phyloP scores from a whole-genome alignment of 2,329 filamentous ascomycete species.

The Talaromyces sp. region DNA sequence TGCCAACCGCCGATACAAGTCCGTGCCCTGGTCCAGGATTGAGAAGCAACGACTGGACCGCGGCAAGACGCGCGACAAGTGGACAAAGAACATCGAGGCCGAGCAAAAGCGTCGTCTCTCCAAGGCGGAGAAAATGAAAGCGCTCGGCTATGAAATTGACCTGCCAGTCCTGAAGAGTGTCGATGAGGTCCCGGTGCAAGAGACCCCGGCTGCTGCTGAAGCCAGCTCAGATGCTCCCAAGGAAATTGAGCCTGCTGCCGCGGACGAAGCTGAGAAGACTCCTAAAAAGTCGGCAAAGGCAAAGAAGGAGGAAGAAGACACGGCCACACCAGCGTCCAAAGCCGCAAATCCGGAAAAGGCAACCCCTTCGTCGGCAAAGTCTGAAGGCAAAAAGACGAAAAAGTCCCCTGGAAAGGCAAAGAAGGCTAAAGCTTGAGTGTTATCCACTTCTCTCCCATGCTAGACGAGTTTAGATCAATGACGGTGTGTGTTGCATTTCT shows the following conservation, averaged over 20 bases:
- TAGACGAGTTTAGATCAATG: neutral
- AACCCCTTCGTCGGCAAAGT: neutral
- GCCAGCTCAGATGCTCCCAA: slow-evolving; percentile 12
- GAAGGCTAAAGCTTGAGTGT: slow-evolving; percentile 23
- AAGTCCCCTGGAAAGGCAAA: slow-evolving; percentile 4
- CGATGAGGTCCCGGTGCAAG: slow-evolving; percentile 45
- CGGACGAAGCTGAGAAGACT: slow-evolving; percentile 16
- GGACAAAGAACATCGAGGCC: slow-evolving; percentile 67
- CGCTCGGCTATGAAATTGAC: slow-evolving; percentile 76
- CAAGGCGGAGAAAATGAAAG: slow-evolving; percentile 70
- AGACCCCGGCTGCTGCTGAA: slow-evolving; percentile 20
- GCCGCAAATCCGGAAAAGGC: slow-evolving; percentile 1
- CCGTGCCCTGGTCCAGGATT: slow-evolving; percentile 80
- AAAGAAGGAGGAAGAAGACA: slow-evolving; percentile 16
- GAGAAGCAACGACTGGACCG: slow-evolving; percentile 68
- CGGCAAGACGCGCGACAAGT: slow-evolving; percentile 67
- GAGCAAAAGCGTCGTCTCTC: slow-evolving; percentile 65
- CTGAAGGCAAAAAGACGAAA: slow-evolving; percentile 8
- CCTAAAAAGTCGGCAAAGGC: slow-evolving; percentile 31
- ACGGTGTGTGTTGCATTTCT: neutral
- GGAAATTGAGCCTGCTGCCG: slow-evolving; percentile 19
- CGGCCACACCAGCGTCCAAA: slow-evolving; percentile 7
- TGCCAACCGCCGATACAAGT: slow-evolving; percentile 83
- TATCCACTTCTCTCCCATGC: neutral
- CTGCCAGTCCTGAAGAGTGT: slow-evolving; percentile 64